Evolutionary conservation across 1,284 basidiomycete species (phyloP), one percentile per base, ranked within the genome.

Genomic region (Papiliotrema fonsecae): DNA sequence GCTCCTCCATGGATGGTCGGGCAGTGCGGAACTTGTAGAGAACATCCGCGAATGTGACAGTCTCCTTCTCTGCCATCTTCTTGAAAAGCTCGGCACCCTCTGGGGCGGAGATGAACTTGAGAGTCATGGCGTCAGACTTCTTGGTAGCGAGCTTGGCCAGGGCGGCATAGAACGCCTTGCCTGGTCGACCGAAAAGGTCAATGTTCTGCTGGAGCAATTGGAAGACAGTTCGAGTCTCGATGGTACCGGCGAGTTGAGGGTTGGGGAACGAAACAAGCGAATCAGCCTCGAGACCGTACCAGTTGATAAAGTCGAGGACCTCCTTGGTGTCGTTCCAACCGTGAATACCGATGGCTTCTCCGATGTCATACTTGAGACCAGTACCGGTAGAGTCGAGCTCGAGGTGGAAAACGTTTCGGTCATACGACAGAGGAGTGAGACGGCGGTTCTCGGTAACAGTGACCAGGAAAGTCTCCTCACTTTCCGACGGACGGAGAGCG

Each of bases 371-470:
- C 75, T 87, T 91, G 59, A 98, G 81, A 9, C 90, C 92, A 16
- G 96, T 98, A 37, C 89, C 88, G 42, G 81, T 77, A 10, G 90
- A 92, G 72, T 92, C 84, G 70, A 98, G 91, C 78, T 97, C 94
- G 69, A 98, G 82, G 76, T 98, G 94, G 81, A 98, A 98, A 50
- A 98, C 91, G 74, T 98, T 97, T 58, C 96, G 88, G 75, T 97
- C 89, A 75, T 98, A 98, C 58, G 94, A 89, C 60, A 82, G 73
- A 31, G 96, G 96, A 0, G 94, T 98, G 47, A 98, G 82, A 28
- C 94, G 88, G 45, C 86, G 84, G 77, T 97, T 97, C 73, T 97
- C 93, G 6, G 85, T 83, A 67, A 93, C 93, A 18, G 86, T 92
- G 54, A 97, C 85, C 55, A 97, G 83, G 81, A 82, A 97, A 28